A percentile compares a stretch with the other conserved stretches of the same genome.
phyloP scores from a whole-genome alignment of 305 asterid genomes.

The Striga hermonthica region DNA sequence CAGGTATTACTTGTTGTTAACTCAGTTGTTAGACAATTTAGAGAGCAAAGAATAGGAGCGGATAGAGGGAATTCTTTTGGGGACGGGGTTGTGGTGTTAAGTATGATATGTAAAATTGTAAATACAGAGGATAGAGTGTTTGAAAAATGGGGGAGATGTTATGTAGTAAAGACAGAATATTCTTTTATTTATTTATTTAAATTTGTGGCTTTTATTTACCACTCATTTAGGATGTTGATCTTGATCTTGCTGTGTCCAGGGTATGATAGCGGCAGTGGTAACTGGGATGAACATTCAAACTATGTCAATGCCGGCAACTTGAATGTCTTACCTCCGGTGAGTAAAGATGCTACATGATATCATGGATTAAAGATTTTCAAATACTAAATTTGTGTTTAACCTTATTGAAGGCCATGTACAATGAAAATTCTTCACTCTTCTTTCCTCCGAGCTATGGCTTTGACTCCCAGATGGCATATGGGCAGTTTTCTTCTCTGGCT shows the following conservation, averaged over 20 bases:
- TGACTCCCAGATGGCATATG: slow-evolving; percentile 90
- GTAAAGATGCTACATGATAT: slow-evolving; percentile 35
- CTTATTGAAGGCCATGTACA: slow-evolving; percentile 77
- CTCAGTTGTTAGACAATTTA: slow-evolving; percentile 10
- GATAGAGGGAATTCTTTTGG: too few species aligned
- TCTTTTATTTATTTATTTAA: background rate
- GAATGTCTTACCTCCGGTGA: slow-evolving; percentile 82
- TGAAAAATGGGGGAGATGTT: background rate
- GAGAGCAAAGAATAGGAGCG: too few species aligned
- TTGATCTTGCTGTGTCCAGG: slow-evolving; percentile 51
- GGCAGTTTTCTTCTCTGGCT: slow-evolving; percentile 88
- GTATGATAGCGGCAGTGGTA: slow-evolving; percentile 68
- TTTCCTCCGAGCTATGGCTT: slow-evolving; percentile 82
- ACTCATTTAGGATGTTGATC: slow-evolving; percentile 6
- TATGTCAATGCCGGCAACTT: slow-evolving; percentile 76
- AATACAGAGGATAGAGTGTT: background rate
- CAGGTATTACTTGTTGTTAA: slow-evolving; percentile 54
- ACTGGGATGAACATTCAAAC: slow-evolving; percentile 79
- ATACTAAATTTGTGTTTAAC: slow-evolving; percentile 32
- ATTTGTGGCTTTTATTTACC: slow-evolving; percentile 11
- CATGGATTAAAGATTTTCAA: slow-evolving; percentile 17
- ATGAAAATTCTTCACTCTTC: slow-evolving; percentile 70
- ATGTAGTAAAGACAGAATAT: slow-evolving; percentile 13
- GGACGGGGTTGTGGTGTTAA: too few species aligned
- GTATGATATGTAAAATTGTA: too few species aligned